phyloP scores from a whole-genome alignment of 331 rosid species.

The Malus hybrid region DNA sequence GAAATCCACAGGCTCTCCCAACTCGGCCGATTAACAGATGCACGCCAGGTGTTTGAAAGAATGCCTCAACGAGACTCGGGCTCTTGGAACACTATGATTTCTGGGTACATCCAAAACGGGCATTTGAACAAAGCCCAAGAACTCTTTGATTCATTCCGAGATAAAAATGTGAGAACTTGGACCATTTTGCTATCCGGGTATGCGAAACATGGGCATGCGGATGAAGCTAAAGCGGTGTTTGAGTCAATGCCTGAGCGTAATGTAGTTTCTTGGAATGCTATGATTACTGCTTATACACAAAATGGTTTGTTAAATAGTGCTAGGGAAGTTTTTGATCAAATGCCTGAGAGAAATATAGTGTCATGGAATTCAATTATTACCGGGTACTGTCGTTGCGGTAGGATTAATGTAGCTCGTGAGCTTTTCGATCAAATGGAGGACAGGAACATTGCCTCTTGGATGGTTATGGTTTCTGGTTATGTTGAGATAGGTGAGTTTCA shows the following conservation, averaged over 20 bases:
- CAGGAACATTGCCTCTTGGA: slow-evolving; percentile 18
- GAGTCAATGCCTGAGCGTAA: slow-evolving; percentile 29
- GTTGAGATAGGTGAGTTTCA: slow-evolving; percentile 4
- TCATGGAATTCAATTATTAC: slow-evolving; percentile 30
- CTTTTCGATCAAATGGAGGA: slow-evolving; percentile 20
- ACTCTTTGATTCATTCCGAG: slow-evolving; percentile 24
- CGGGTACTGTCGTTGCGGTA: slow-evolving; percentile 16
- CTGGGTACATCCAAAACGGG: slow-evolving; percentile 18
- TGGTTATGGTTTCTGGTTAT: slow-evolving; percentile 27
- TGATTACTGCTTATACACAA: slow-evolving; percentile 16
- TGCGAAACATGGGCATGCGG: slow-evolving; percentile 16
- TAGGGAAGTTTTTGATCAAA: slow-evolving; percentile 18
- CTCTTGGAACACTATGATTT: slow-evolving; percentile 29
- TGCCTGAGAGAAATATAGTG: slow-evolving; percentile 24
- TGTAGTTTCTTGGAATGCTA: slow-evolving; percentile 30
- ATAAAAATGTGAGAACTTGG: slow-evolving; percentile 31
- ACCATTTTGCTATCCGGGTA: slow-evolving; percentile 25
- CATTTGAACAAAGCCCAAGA: slow-evolving; percentile 13
- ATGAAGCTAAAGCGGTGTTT: slow-evolving; percentile 17
- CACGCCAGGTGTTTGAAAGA: slow-evolving; percentile 16
- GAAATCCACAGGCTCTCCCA: slow-evolving; percentile 12
- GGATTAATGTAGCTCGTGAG: slow-evolving; percentile 21
- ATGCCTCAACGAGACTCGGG: slow-evolving; percentile 12
- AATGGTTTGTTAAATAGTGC: slow-evolving; percentile 19
- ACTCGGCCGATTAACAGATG: slow-evolving; percentile 18